Evolutionary conservation across 2,329 filamentous ascomycete species (phyloP).

Genomic region (Hypoxylon sp.): DNA sequence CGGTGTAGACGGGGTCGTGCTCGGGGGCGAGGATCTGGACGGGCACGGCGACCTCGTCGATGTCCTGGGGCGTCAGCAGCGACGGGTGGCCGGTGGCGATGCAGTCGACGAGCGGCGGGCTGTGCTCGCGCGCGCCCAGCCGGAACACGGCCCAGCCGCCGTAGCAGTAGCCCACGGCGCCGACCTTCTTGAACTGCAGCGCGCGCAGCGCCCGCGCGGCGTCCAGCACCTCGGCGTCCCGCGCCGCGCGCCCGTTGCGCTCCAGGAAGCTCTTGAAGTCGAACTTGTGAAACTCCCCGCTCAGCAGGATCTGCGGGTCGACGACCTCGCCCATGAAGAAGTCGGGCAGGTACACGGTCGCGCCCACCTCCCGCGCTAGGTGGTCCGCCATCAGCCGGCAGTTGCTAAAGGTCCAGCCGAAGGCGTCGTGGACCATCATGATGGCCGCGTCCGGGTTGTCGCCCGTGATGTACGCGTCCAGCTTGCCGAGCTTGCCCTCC

Average conservation of each 20-base stretch:
- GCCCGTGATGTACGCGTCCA: slow-evolving; percentile 51
- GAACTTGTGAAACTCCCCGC: slow-evolving; percentile 45
- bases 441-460: slow-evolving; percentile 46
- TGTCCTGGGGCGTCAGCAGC: slow-evolving; percentile 51
- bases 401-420: slow-evolving; percentile 57
- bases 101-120: slow-evolving; percentile 52
- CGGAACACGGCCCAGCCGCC: slow-evolving; percentile 57
- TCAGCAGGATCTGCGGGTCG: slow-evolving; percentile 37
- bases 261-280: slow-evolving; percentile 49
- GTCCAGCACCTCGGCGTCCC: slow-evolving; percentile 49
- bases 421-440: slow-evolving; percentile 50
- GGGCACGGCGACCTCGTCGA: slow-evolving; percentile 54
- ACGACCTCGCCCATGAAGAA: slow-evolving; percentile 50
- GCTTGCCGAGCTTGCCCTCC: slow-evolving; percentile 47
- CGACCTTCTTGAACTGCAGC: slow-evolving; percentile 48
- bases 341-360: slow-evolving; percentile 55
- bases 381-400: slow-evolving; percentile 56
- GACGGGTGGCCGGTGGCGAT: slow-evolving; percentile 54
- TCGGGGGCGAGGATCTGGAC: slow-evolving; percentile 53
- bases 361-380: slow-evolving; percentile 53
- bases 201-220: slow-evolving; percentile 47
- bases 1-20: slow-evolving; percentile 51
- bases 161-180: slow-evolving; percentile 55
- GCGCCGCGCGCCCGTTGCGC: slow-evolving; percentile 49
- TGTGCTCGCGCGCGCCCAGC: slow-evolving; percentile 46